Conservation (phyloP, 2,329 filamentous ascomycete genomes). For the Stagonosporopsis cucurbitacearum region DNA sequence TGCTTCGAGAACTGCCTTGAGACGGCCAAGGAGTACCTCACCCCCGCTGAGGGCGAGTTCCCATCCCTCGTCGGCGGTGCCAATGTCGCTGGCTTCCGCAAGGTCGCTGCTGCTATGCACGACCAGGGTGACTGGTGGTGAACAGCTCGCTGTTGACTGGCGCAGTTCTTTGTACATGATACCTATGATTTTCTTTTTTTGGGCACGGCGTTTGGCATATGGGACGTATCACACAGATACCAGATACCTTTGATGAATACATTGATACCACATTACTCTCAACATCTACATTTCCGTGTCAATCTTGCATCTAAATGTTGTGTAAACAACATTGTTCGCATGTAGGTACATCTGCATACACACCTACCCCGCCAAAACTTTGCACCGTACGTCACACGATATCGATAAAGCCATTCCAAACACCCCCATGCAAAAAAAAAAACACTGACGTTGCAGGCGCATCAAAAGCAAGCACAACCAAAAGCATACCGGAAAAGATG, state of each 20-base stretch:
- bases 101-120: constrained; percentile 93
- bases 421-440: constrained; percentile 8
- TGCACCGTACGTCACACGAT: constrained; percentile 1
- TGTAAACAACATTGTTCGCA: not conserved
- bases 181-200: constrained; percentile 32
- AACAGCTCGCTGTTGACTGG: constrained; percentile 22
- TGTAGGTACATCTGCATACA: too few relatives aligned
- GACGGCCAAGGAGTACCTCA: constrained; percentile 89
- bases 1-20: constrained; percentile 89
- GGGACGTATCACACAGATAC: constrained; percentile 23
- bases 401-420: constrained; percentile 1
- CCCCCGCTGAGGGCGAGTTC: constrained; percentile 78
- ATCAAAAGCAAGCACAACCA: constrained; percentile 8
- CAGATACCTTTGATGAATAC: constrained; percentile 31
- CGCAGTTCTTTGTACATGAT: constrained; percentile 31
- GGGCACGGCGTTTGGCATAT: constrained; percentile 29
- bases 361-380: constrained; percentile 1
- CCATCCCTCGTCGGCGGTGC: constrained; percentile 90
- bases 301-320: too few relatives aligned
- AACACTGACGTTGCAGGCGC: not conserved
- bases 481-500: constrained; percentile 3
- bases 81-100: constrained; percentile 98
- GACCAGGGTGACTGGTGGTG: constrained; percentile 94
- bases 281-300: not conserved
- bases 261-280: constrained; percentile 17